Evolutionary conservation across 208 protist species (phyloP).

Genomic region (Trypanosoma boissoni): DNA sequence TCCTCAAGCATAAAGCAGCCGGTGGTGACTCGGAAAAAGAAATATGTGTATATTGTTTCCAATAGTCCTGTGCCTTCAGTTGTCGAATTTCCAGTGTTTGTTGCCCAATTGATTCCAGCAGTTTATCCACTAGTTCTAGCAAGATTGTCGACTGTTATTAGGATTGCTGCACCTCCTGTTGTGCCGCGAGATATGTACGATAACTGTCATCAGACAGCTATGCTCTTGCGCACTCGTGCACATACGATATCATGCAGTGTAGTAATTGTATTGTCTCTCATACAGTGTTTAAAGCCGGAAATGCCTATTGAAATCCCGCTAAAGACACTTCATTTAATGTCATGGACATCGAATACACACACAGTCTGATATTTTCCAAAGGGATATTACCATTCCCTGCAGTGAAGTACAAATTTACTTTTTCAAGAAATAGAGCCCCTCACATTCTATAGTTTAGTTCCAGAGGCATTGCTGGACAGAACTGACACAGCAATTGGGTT

Average conservation of each 20-base stretch:
- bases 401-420: not conserved
- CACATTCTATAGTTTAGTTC: not conserved
- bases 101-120: too few relatives aligned
- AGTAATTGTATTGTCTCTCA: not conserved
- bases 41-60: too few relatives aligned
- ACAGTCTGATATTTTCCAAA: not conserved
- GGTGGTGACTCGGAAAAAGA: too few relatives aligned
- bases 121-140: too few relatives aligned
- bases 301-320: not conserved
- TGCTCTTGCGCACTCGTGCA: not conserved
- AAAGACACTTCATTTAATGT: not conserved
- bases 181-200: not conserved
- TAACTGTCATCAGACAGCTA: not conserved
- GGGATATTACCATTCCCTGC: not conserved
- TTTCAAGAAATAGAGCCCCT: not conserved
- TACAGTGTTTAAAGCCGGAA: not conserved
- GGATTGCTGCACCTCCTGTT: too few relatives aligned
- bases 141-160: too few relatives aligned
- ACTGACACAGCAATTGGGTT: not conserved
- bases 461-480: not conserved
- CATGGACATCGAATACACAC: not conserved
- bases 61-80: too few relatives aligned
- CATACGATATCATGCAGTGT: not conserved
- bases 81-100: too few relatives aligned
- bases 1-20: too few relatives aligned